Evolutionary conservation across 306 rosid genomes (phyloP), one percentile per base, ranked within the genome.

Genomic region (Myrica gale): DNA sequence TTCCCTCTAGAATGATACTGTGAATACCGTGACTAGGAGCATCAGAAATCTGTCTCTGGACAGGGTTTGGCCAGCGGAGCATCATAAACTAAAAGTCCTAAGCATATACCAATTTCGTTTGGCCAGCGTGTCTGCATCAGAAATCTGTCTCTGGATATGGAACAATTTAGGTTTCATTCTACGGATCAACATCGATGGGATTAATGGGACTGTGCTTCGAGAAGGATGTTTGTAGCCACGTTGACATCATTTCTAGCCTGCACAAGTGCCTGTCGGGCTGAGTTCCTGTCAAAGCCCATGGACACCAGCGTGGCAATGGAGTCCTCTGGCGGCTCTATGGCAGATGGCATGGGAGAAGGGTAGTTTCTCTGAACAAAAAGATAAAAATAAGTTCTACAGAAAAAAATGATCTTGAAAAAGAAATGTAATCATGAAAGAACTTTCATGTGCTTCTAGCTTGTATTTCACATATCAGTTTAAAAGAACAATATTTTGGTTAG

Each of bases 211-310:
- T 96, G 97, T 26, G 94, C 87, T 84, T 96, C 96, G 6, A 96
- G 86, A 70, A 96, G 98, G 76, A 96, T 96, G 88, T 90, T 89
- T n/a, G 99, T 92, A 4, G 99, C 99, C 77, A 86, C 77, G 82
- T 88, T 92, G 80, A 96, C 84, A 11, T 96, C 98, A 43, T 96
- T 96, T 85, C 97, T 82, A 13, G 99, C 98, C 69, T 87, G 99
- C 87, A 88, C 87, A 37, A 96, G 88, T 6, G 99, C 99, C 83
- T 96, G 99, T 81, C 97, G 87, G 15, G 98, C 99, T n/a, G 91
- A 82, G 81, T 83, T 82, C 81, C 96, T 87, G 84, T 96, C 98
- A 71, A 96, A 96, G 11, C 99, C 99, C 99, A 96, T 96, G 2
- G 99, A 90, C 47, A 92, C 91, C 19, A 96, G 90, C 12, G 98